Percentiles rank a stretch among this genome's conserved stretches.
phyloP scores from a whole-genome alignment of 441 rosid species.

The Gossypium laxum region DNA sequence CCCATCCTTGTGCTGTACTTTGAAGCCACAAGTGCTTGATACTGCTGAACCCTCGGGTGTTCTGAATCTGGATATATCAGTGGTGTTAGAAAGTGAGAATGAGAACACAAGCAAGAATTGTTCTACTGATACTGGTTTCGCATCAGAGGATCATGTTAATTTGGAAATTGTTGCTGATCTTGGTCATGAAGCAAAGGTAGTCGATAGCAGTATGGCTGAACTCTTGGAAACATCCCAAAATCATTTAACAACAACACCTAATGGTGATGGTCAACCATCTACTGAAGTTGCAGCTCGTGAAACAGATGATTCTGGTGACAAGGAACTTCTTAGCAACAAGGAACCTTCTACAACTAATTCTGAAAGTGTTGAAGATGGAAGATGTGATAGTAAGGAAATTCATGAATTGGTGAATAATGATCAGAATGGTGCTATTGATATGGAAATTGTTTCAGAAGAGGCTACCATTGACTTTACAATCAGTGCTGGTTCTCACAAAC shows the following conservation, averaged over 20 bases:
- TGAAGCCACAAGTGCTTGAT: constrained; percentile 11
- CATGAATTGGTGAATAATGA: not conserved
- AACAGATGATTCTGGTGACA: constrained; percentile 9
- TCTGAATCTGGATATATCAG: constrained; percentile 3
- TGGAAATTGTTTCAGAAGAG: not conserved
- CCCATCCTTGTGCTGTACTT: not conserved
- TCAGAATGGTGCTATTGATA: not conserved
- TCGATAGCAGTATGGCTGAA: not conserved
- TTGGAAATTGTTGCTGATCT: not conserved
- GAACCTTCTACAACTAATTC: not conserved
- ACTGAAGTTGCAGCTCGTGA: constrained; percentile 15
- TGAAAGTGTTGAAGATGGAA: constrained; percentile 8
- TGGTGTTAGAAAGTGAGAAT: constrained; percentile 6
- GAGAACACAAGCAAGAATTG: constrained; percentile 7
- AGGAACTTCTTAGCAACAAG: not conserved
- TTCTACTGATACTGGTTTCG: not conserved
- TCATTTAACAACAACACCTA: not conserved
- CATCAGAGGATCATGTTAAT: not conserved
- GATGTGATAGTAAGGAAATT: constrained; percentile 2
- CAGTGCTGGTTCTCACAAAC: constrained; percentile 1
- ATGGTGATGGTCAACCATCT: constrained; percentile 1
- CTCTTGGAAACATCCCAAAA: constrained; percentile 9
- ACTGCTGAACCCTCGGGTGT: constrained; percentile 6
- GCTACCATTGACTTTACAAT: not conserved
- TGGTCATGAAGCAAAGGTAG: constrained; percentile 2